phyloP scores from a whole-genome alignment of 441 rosid species.

The Populus trichocarpa region DNA sequence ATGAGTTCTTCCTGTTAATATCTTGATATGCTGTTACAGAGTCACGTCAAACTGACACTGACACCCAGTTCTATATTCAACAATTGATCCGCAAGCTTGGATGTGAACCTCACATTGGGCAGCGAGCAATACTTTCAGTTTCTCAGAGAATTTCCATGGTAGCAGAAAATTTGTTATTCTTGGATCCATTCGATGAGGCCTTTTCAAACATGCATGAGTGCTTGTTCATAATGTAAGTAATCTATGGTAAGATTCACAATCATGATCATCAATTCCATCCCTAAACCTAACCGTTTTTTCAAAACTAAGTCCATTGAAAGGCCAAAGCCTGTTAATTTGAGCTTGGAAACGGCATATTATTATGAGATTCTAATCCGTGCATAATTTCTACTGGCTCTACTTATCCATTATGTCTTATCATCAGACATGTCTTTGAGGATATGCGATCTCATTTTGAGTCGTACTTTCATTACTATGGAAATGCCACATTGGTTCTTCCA shows the following conservation, averaged over 20 bases:
- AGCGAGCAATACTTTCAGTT: conserved; percentile 53
- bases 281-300: neutral
- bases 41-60: conserved; percentile 28
- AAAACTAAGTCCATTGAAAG: neutral
- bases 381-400: neutral
- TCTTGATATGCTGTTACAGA: conserved; percentile 36
- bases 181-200: conserved; percentile 78
- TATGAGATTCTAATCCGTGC: neutral
- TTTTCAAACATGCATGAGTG: conserved; percentile 59
- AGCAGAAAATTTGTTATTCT: conserved; percentile 64
- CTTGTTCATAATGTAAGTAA: conserved; percentile 63
- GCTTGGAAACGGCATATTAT: neutral
- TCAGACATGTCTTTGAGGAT: neutral
- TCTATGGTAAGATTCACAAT: neutral
- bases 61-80: conserved; percentile 52
- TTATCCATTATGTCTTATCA: neutral
- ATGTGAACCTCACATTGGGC: conserved; percentile 64
- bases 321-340: neutral
- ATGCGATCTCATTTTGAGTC: neutral
- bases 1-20: conserved; percentile 7
- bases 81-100: conserved; percentile 83
- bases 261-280: neutral
- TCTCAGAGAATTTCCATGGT: conserved; percentile 56
- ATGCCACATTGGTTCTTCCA: neutral
- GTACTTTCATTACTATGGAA: neutral